phyloP scores from a whole-genome alignment of 2,329 filamentous ascomycete genomes.

The Pseudogymnoascus sp. region DNA sequence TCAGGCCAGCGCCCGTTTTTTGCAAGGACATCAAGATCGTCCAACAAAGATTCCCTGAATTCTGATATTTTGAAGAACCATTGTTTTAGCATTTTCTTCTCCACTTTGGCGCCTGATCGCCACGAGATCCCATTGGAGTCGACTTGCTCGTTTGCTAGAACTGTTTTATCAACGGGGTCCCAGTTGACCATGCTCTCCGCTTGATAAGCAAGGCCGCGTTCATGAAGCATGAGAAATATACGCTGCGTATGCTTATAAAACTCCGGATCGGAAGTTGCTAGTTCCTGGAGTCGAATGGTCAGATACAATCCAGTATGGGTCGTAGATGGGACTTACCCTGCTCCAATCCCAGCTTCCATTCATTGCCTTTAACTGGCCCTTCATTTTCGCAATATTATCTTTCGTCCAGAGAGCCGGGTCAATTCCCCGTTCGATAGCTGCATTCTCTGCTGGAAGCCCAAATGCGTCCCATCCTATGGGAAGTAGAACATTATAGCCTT shows the following conservation, averaged over 20 bases:
- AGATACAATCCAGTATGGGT: conserved; percentile 13
- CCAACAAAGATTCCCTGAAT: conserved; percentile 63
- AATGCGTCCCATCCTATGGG: conserved; percentile 97
- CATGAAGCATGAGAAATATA: conserved; percentile 70
- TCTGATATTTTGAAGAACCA: conserved; percentile 85
- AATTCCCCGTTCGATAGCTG: conserved; percentile 73
- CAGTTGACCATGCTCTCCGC: conserved; percentile 81
- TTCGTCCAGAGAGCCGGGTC: conserved; percentile 72
- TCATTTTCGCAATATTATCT: conserved; percentile 77
- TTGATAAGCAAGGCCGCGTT: conserved; percentile 72
- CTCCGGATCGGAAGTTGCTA: conserved; percentile 72
- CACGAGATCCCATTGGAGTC: conserved; percentile 77
- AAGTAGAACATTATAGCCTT: conserved; percentile 66
- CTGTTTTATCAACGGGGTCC: conserved; percentile 81
- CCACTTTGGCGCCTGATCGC: conserved; percentile 78
- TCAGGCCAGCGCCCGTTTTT: conserved; percentile 68
- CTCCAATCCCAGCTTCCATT: conserved; percentile 81
- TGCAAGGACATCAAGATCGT: conserved; percentile 60
- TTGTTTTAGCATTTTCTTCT: conserved; percentile 71
- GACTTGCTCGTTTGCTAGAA: conserved; percentile 90
- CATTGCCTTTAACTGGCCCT: conserved; percentile 68
- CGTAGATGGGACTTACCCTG: conserved; percentile 47
- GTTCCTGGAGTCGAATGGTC: conserved; percentile 47
- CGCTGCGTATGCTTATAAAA: conserved; percentile 89
- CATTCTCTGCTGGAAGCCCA: conserved; percentile 84